Percentiles rank a stretch among this genome's conserved stretches.
These are phyloP conservation scores for Fusarium incarnatum DNA, from an alignment of 2,329 filamentous ascomycete species.

Conservation along the genomic window DNA sequence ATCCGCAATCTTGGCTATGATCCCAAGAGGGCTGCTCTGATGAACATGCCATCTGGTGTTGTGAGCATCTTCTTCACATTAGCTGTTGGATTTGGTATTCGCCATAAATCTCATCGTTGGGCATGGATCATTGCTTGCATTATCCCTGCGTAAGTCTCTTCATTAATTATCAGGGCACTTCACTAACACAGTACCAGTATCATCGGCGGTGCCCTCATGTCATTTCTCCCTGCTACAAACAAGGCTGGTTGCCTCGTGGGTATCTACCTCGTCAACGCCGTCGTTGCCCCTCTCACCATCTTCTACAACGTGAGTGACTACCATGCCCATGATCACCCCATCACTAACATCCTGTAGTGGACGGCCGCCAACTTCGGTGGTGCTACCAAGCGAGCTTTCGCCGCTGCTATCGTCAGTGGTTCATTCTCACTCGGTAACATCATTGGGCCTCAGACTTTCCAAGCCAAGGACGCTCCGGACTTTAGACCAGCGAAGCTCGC, in stretches of 20 bases:
- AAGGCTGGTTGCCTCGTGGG: constrained; percentile 60
- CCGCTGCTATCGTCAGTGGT: constrained; percentile 61
- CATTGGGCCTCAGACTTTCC: constrained; percentile 68
- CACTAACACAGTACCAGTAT: constrained; percentile 48
- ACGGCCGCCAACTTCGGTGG: constrained; percentile 64
- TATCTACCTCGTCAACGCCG: constrained; percentile 64
- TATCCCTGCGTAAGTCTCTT: constrained; percentile 56
- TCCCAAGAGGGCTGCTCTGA: constrained; percentile 59
- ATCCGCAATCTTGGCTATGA: constrained; percentile 61
- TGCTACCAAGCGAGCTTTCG: constrained; percentile 64
- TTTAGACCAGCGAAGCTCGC: constrained; percentile 66
- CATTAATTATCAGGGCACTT: rapidly evolving
- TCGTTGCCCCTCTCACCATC: constrained; percentile 58
- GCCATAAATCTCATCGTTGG: constrained; percentile 61
- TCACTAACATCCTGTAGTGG: constrained; percentile 48
- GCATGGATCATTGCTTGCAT: constrained; percentile 62
- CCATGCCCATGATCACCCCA: rapidly evolving
- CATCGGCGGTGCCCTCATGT: constrained; percentile 64
- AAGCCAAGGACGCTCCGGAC: constrained; percentile 61
- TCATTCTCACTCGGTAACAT: constrained; percentile 67
- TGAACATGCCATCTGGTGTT: constrained; percentile 66
- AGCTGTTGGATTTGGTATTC: constrained; percentile 61
- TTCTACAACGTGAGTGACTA: constrained; percentile 57
- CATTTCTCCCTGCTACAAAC: constrained; percentile 61
- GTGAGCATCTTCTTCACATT: constrained; percentile 65